phyloP scores from a whole-genome alignment of 768 basidiomycete species.

The Panaeolus papilionaceus region DNA sequence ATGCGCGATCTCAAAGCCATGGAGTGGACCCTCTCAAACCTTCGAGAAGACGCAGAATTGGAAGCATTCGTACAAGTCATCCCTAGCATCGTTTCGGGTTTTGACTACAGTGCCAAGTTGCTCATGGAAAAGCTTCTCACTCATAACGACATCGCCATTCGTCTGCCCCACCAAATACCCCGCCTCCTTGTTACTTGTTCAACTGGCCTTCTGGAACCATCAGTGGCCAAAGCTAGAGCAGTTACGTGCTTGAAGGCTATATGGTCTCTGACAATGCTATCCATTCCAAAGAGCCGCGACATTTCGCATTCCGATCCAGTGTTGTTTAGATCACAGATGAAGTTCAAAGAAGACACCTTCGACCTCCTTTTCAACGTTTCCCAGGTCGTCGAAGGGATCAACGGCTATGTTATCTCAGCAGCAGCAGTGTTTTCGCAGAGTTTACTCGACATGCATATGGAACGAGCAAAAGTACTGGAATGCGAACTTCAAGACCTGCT shows the following conservation, averaged over 20 bases:
- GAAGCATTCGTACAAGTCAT: conserved; percentile 44
- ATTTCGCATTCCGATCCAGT: conserved; percentile 15
- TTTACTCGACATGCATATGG: conserved; percentile 41
- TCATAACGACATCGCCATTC: conserved; percentile 36
- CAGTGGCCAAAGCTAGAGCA: conserved; percentile 36
- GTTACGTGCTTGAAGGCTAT: conserved; percentile 44
- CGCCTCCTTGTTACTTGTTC: conserved; percentile 39
- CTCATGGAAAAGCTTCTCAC: conserved; percentile 39
- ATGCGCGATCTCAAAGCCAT: conserved; percentile 45
- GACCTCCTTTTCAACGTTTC: conserved; percentile 31
- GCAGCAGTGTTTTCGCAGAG: conserved; percentile 38
- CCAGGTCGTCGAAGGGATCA: conserved; percentile 31
- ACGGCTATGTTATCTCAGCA: conserved; percentile 36
- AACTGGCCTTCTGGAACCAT: conserved; percentile 31
- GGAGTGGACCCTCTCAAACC: conserved; percentile 44
- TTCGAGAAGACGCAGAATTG: conserved; percentile 41
- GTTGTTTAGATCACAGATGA: conserved; percentile 28
- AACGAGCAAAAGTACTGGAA: conserved; percentile 31
- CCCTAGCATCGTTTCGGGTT: conserved; percentile 40
- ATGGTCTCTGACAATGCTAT: conserved; percentile 50
- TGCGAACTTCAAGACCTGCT: conserved; percentile 27
- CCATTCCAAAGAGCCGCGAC: conserved; percentile 31
- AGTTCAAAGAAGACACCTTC: conserved; percentile 43
- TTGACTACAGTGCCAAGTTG: conserved; percentile 46
- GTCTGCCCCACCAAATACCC: conserved; percentile 42